phyloP scores from a whole-genome alignment of 352 stramenopile species.

The Globisporangium ultimum region DNA sequence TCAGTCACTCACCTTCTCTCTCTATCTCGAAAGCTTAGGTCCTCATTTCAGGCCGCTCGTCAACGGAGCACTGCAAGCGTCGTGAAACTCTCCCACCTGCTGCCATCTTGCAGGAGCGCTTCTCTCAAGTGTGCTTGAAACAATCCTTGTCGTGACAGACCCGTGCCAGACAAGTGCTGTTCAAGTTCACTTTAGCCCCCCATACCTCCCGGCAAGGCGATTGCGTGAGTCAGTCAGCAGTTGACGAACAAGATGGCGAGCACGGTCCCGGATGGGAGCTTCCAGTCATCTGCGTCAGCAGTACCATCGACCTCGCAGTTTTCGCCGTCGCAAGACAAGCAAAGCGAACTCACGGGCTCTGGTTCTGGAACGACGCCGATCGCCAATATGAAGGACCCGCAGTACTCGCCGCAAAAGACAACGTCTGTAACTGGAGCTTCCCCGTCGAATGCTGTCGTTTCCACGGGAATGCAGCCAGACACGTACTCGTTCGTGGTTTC shows the following conservation, averaged over 20 bases:
- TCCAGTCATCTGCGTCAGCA: neutral
- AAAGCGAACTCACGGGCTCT: conserved; percentile 3
- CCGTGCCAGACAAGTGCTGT: neutral
- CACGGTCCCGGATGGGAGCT: neutral
- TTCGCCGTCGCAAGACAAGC: conserved; percentile 11
- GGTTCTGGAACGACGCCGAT: conserved; percentile 1
- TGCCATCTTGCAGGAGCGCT: neutral
- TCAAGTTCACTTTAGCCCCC: neutral
- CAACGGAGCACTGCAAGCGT: neutral
- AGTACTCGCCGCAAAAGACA: conserved; percentile 6
- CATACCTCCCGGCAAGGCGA: neutral
- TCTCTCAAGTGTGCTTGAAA: too few species aligned
- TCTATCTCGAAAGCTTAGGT: neutral
- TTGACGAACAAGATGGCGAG: neutral
- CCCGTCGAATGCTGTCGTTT: conserved; percentile 7
- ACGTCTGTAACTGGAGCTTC: neutral
- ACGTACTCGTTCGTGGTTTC: conserved; percentile 82
- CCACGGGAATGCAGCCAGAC: conserved; percentile 31
- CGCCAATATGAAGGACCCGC: neutral
- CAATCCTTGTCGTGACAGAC: neutral
- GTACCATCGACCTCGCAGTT: neutral
- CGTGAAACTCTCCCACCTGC: neutral
- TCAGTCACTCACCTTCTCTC: conserved; percentile 1
- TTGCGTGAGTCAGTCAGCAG: neutral
- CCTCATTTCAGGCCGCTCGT: neutral